Base-by-base conservation (phyloP, 2,329 filamentous ascomycete species). In the Aspergillus arachidicola region DNA sequence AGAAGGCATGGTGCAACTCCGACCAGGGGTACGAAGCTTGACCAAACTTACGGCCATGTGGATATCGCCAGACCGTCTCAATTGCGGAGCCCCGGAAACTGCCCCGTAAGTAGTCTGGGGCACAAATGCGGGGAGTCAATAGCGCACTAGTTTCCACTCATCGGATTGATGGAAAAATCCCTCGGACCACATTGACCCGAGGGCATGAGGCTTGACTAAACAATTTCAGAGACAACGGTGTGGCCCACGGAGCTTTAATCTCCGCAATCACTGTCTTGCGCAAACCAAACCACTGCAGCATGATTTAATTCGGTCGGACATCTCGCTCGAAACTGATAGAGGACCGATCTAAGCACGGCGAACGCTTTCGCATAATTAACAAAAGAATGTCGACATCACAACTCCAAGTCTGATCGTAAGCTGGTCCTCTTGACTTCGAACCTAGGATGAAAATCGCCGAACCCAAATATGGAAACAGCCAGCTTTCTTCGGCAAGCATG, bases 181-280 rank as follows among this genome's bases (percentile, higher is more conserved):
- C 48, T 71, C 69, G 69, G 68, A 26, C 43, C 50, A 45, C 43
- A 38, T 58, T 71, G 26, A 36, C 65, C 69, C 68, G 65, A 50
- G 23, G 12, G 2, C 6, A 67, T 57, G 30, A 55, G 48, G 58
- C 41, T 50, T 14, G 45, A 36, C 38, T 26, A 34, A 36, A 34
- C 9, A 41, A 45, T n/a, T 28, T 48, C 38, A 11, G 38, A 11
- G 38, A 45, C 28, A 21, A 45, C 41, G n/a, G 10, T 12, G 21
- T 11, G 21, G 23, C 19, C 21, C 19, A 38, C 2, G n/a, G 26
- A 30, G 21, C 28, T 26, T 57, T 28, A 30, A n/a, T 32, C 36
- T 32, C 34, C 30, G 21, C 19, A 21, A 14, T 58, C 32, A 34
- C 4, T 11, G 32, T 34, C 32, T 34, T 10, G 32, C 32, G 32